Evolutionary conservation across 2,329 filamentous ascomycete genomes (phyloP).

Genomic region (Microthyrium microscopicum): DNA sequence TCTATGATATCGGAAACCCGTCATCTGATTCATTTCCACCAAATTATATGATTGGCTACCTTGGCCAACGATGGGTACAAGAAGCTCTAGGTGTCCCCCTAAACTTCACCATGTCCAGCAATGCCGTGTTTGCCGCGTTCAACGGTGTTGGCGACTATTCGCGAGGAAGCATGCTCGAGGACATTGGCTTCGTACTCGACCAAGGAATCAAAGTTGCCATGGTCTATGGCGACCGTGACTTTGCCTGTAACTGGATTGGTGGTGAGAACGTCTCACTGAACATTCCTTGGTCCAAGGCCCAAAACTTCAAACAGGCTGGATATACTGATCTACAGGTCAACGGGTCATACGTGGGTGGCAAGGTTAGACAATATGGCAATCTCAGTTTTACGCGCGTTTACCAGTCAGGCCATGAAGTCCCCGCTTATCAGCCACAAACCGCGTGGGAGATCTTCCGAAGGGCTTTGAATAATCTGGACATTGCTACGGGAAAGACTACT

Average conservation of each 20-base stretch:
- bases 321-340: slow-evolving; percentile 22
- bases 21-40: slow-evolving; percentile 13
- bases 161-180: slow-evolving; percentile 29
- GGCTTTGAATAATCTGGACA: slow-evolving; percentile 32
- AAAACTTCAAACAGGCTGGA: slow-evolving; percentile 31
- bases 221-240: slow-evolving; percentile 40
- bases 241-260: slow-evolving; percentile 40
- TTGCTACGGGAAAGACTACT: slow-evolving; percentile 35
- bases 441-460: slow-evolving; percentile 38
- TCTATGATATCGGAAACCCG: slow-evolving; percentile 40
- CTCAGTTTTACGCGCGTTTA: slow-evolving; percentile 14
- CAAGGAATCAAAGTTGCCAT: slow-evolving; percentile 37
- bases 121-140: slow-evolving; percentile 31
- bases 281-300: slow-evolving; percentile 27
- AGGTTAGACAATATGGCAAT: slow-evolving; percentile 17
- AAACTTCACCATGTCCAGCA: slow-evolving; percentile 34
- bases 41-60: slow-evolving; percentile 35
- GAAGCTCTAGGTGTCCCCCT: slow-evolving; percentile 40
- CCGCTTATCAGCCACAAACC: slow-evolving; percentile 38
- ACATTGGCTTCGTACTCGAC: slow-evolving; percentile 37
- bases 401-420: slow-evolving; percentile 19
- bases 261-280: slow-evolving; percentile 35
- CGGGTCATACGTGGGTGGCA: slow-evolving; percentile 13
- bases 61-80: slow-evolving; percentile 41
- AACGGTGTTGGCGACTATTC: slow-evolving; percentile 30